These are phyloP conservation scores for Fusarium annulatum DNA, from an alignment of 2,329 filamentous ascomycete genomes.

Conservation along the genomic window DNA sequence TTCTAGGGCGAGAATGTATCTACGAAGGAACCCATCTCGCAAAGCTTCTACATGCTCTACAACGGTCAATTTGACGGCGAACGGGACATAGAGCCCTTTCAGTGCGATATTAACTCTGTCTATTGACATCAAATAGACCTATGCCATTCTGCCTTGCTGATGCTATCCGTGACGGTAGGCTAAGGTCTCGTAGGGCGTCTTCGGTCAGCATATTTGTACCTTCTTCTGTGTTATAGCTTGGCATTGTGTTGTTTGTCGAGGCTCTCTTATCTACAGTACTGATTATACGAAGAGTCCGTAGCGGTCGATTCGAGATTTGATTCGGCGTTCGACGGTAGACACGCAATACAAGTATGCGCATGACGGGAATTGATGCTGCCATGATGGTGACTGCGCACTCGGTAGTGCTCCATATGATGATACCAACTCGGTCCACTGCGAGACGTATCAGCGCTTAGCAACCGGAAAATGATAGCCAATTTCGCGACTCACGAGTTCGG, in stretches of 20 bases:
- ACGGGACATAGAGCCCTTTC: no score
- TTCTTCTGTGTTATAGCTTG: not conserved
- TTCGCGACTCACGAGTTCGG: not conserved
- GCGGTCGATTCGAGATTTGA: not conserved
- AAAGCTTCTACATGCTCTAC: no score
- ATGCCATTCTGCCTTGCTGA: no score
- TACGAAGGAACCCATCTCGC: no score
- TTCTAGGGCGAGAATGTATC: no score
- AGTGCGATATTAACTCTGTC: not conserved
- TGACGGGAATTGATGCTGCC: not conserved
- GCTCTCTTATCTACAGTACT: not conserved
- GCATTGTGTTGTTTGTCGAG: not conserved
- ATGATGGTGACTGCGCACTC: not conserved
- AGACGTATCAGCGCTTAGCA: rapidly evolving
- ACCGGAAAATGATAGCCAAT: rapidly evolving
- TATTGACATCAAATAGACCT: rapidly evolving
- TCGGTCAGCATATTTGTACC: rapidly evolving
- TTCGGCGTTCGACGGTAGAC: not conserved
- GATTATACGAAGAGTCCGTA: not conserved
- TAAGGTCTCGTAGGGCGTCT: rapidly evolving
- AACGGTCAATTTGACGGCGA: no score
- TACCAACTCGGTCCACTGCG: not conserved
- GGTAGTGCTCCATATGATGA: conserved; percentile 1
- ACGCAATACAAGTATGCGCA: not conserved
- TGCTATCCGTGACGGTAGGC: rapidly evolving